These are phyloP conservation scores for Xylaria palmicola DNA, from an alignment of 495 filamentous ascomycete genomes.

Conservation along the genomic window DNA sequence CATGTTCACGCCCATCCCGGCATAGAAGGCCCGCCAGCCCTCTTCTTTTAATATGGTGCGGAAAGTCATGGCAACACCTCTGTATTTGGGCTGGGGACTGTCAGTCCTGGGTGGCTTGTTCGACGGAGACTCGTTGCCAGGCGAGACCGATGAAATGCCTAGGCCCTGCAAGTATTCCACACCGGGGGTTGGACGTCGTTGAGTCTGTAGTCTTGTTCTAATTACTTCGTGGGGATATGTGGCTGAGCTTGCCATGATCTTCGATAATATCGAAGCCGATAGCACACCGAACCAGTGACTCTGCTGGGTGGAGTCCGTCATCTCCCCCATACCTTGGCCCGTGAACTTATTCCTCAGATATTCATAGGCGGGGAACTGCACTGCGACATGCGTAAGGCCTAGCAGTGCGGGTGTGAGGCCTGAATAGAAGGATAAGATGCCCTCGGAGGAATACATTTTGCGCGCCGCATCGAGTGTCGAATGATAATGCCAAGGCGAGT, in stretches of 20 bases:
- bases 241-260: slow-evolving; percentile 88
- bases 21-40: slow-evolving; percentile 95
- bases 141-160: slow-evolving; percentile 37
- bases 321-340: slow-evolving; percentile 75
- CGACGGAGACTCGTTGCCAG: slow-evolving; percentile 30
- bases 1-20: slow-evolving; percentile 97
- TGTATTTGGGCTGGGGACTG: slow-evolving; percentile 62
- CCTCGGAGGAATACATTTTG: slow-evolving; percentile 93
- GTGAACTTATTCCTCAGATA: slow-evolving; percentile 89
- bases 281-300: slow-evolving; percentile 66
- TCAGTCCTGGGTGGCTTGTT: slow-evolving; percentile 23
- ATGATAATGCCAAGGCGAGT: slow-evolving; percentile 82
- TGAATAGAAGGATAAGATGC: slow-evolving; percentile 89
- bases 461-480: slow-evolving; percentile 84
- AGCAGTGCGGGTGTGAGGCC: slow-evolving; percentile 89
- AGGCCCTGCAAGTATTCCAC: slow-evolving; percentile 65
- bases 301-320: slow-evolving; percentile 33
- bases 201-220: slow-evolving; percentile 84
- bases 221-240: slow-evolving; percentile 98
- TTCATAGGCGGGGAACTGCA: slow-evolving; percentile 97
- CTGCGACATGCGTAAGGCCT: slow-evolving; percentile 91
- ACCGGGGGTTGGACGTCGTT: slow-evolving; percentile 61
- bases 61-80: slow-evolving; percentile 77
- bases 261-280: slow-evolving; percentile 88
- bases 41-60: slow-evolving; percentile 85